Conservation (phyloP, 1,284 basidiomycete genomes). For the Rhodofomes roseus region DNA sequence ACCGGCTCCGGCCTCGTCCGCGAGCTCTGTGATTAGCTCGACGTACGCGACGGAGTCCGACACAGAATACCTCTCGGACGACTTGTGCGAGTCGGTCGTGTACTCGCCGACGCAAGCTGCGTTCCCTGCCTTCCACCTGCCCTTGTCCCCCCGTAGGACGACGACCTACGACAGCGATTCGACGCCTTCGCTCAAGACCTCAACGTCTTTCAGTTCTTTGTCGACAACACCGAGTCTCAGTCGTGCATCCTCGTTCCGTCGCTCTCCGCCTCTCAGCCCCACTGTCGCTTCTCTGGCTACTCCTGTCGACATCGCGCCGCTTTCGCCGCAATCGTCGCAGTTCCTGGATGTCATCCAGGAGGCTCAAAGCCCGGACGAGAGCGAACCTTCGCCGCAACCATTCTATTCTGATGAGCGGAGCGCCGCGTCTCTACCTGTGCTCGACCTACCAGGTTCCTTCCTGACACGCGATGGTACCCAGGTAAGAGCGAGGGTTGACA, state of each 20-base stretch:
- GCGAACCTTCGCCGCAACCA: constrained; percentile 2
- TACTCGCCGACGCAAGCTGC: constrained; percentile 15
- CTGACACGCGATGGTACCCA: not conserved
- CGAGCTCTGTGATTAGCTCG: constrained; percentile 8
- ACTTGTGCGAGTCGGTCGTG: constrained; percentile 24
- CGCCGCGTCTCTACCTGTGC: not conserved
- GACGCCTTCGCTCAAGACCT: constrained; percentile 42
- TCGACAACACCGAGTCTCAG: constrained; percentile 32
- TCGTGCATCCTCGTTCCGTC: constrained; percentile 25
- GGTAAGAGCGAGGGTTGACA: not conserved
- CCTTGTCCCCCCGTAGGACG: constrained; percentile 14
- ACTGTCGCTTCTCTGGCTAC: constrained; percentile 16
- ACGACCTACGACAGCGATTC: constrained; percentile 31
- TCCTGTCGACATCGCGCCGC: constrained; percentile 14
- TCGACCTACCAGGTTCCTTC: not conserved
- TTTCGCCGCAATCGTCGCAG: constrained; percentile 8
- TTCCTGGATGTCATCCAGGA: constrained; percentile 25
- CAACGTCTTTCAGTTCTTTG: constrained; percentile 37
- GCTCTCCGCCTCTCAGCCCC: constrained; percentile 36
- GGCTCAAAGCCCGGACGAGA: constrained; percentile 16
- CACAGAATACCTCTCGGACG: constrained; percentile 28
- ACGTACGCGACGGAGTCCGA: constrained; percentile 34
- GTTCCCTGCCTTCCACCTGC: constrained; percentile 23
- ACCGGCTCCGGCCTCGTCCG: constrained; percentile 3
- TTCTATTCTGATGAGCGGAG: not conserved